These are phyloP conservation scores for Fraxinus floribunda DNA, from an alignment of 305 asterid genomes.

Conservation along the genomic window DNA sequence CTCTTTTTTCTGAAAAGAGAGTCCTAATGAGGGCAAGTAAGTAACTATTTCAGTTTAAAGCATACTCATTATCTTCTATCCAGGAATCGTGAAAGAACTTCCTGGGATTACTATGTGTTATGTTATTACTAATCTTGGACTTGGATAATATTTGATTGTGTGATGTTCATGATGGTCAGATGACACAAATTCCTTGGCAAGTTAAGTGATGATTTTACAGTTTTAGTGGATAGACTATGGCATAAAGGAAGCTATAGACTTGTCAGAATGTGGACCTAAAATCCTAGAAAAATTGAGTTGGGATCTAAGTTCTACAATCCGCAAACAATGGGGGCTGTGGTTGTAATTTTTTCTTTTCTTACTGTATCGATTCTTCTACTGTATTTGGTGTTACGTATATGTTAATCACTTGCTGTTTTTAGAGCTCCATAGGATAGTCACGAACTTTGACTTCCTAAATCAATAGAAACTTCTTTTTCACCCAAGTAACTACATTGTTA, in stretches of 20 bases:
- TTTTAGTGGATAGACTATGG: not conserved
- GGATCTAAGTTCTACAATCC: not conserved
- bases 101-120: not conserved
- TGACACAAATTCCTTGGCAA: not conserved
- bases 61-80: not conserved
- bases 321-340: not conserved
- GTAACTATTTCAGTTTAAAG: not conserved
- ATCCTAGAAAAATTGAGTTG: not conserved
- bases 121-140: not conserved
- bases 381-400: not conserved
- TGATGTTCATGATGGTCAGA: not conserved
- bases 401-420: not conserved
- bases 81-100: not conserved
- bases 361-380: not conserved
- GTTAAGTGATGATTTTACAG: not conserved
- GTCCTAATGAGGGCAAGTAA: not conserved
- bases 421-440: not conserved
- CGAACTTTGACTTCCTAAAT: not conserved
- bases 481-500: not conserved
- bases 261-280: constrained; percentile 6
- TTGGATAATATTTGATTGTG: not conserved
- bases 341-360: not conserved
- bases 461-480: not conserved
- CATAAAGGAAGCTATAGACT: not conserved
- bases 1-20: not conserved